Conservation (phyloP, 768 basidiomycete species). For the Lentinula edodes region DNA sequence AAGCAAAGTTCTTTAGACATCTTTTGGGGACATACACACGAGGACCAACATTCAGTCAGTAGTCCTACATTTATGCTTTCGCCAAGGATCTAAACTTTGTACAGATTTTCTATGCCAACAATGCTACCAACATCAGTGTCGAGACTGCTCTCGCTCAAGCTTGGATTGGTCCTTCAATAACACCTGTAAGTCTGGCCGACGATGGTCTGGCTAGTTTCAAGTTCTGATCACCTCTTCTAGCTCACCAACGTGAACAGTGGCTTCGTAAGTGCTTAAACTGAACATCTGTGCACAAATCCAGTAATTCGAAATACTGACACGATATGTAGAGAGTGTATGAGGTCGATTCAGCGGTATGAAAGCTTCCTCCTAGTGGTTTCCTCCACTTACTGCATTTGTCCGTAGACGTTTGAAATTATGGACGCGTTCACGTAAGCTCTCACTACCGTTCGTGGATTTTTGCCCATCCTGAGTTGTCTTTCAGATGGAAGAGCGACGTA, state of each 20-base stretch:
- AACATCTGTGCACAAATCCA: too few relatives aligned
- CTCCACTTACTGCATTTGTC: background rate
- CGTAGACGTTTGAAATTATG: slow-evolving; percentile 69
- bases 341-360: slow-evolving; percentile 59
- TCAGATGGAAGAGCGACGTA: slow-evolving; percentile 64
- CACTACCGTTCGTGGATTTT: background rate
- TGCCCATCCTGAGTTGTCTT: background rate
- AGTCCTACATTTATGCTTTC: background rate
- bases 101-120: slow-evolving; percentile 70
- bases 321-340: slow-evolving; percentile 46
- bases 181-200: slow-evolving; percentile 29
- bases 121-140: slow-evolving; percentile 53
- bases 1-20: slow-evolving; percentile 37
- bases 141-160: slow-evolving; percentile 44
- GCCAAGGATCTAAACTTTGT: background rate
- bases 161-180: slow-evolving; percentile 66
- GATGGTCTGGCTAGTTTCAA: background rate
- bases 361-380: background rate
- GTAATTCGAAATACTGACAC: background rate
- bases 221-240: background rate
- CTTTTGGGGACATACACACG: slow-evolving; percentile 77
- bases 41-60: slow-evolving; percentile 62
- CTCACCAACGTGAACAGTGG: slow-evolving; percentile 69
- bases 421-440: slow-evolving; percentile 68
- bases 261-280: slow-evolving; percentile 28